Base-by-base conservation (phyloP, 2,329 filamentous ascomycete species). In the Penicillium sp. region DNA sequence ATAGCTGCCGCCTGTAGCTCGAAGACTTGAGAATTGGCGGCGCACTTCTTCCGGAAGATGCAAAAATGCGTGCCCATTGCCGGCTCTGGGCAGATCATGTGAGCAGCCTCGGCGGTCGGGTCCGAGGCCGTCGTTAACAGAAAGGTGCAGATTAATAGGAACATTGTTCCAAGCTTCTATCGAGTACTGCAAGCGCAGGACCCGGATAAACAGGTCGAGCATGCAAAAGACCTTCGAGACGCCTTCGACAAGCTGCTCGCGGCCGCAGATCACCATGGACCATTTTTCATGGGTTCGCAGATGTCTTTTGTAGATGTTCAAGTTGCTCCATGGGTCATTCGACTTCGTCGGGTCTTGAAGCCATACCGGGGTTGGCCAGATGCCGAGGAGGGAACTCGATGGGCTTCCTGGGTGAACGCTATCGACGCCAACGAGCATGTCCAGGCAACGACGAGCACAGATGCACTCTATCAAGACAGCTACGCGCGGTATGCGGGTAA, bases 41-140 rank as follows among this genome's bases (percentile, higher is more conserved):
- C 4, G 75, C 85, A 6, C 78, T 96, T 7, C 79, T 92, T 31
- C 78, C 81, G 0, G 83, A 83, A 33, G 78, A 88, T 68, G 81
- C 89, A 1, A 87, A 89, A 68, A 75, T 87, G 14, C 86, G 87
- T 65, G 92, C 92, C 2, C 86, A 89, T 56, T 91, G 87, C 59
- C 85, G 92, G 44, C 77, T 95, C 10, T 96, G 92, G 92, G 83
- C 87, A 27, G 89, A 94, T 65, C 90, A 95, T 78, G 87, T 91
- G 76, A 74, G 84, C 33, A 54, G 41, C 31, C 35, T 36, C 6
- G 19, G 19, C 35, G 22, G 41, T 36, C 50, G 22, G 16, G 50
- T 18, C 22, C 6, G 24, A 33, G 37, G 31, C 58, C 57, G 36
- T 58, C 51, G 58, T 64, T 63, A 53, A 63, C 65, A 64, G 36